A percentile compares a stretch with the other conserved stretches of the same genome.
These are phyloP conservation scores for Nothophoma quercina DNA, from an alignment of 2,329 filamentous ascomycete species.

Conservation along the genomic window DNA sequence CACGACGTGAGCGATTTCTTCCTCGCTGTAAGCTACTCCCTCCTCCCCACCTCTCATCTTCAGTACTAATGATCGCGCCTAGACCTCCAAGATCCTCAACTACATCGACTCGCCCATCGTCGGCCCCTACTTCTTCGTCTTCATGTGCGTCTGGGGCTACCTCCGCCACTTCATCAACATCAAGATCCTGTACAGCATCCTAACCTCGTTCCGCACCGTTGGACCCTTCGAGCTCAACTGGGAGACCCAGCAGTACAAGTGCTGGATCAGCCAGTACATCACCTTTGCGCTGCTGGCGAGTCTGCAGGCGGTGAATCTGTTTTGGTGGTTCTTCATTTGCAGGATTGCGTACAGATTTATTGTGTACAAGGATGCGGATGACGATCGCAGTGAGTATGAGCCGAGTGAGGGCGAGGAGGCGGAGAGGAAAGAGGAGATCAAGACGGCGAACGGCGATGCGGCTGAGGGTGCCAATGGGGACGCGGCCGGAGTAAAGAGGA, in stretches of 20 bases:
- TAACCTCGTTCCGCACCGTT: constrained; percentile 77
- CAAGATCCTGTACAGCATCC: constrained; percentile 75
- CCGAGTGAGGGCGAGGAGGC: constrained; percentile 56
- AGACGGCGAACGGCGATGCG: constrained; percentile 2
- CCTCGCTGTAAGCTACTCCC: constrained; percentile 72
- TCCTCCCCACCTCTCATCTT: not conserved
- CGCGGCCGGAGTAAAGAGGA: not conserved
- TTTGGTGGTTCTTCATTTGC: constrained; percentile 82
- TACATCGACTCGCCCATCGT: constrained; percentile 83
- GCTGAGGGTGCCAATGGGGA: not conserved
- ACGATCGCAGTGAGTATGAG: constrained; percentile 76
- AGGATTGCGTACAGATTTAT: constrained; percentile 77
- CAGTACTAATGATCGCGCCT: constrained; percentile 1
- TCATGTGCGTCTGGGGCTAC: constrained; percentile 87
- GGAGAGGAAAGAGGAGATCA: constrained; percentile 29
- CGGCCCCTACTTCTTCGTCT: constrained; percentile 83
- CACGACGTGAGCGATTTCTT: constrained; percentile 97
- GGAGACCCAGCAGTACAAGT: constrained; percentile 80
- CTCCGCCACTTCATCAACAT: constrained; percentile 86
- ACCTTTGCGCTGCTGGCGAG: constrained; percentile 69
- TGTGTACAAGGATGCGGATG: constrained; percentile 66
- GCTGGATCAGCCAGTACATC: constrained; percentile 72
- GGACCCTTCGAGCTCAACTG: constrained; percentile 80
- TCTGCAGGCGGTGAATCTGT: constrained; percentile 78
- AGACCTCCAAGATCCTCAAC: constrained; percentile 92